Evolutionary conservation across 495 filamentous ascomycete genomes (phyloP), one percentile per base, ranked within the genome.

Genomic region (Lasiosphaeria miniovina): DNA sequence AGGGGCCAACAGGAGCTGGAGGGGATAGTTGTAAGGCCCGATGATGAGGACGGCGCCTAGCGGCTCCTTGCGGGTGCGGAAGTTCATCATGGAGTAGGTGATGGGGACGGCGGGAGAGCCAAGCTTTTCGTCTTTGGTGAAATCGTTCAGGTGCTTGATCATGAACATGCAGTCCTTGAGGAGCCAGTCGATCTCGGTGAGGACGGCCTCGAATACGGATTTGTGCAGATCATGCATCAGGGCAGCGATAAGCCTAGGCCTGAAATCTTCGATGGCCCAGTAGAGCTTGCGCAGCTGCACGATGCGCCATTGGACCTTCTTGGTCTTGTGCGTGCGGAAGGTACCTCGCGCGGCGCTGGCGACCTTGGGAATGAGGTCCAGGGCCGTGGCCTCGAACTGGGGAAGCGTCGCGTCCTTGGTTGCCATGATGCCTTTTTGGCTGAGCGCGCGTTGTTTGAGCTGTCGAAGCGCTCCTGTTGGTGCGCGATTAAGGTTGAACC

Each of bases 21-120:
- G 74, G 46, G 94, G 94, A 74, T 89, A 96, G 79, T 98, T 98
- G 79, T 89, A 98, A 48, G 91, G 82, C 51, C 93, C 94, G 69
- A 98, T 93, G 62, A 97, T 85, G 63, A 98, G 75, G 1, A 92
- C 85, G 40, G 82, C 71, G 45, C 94, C 94, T 48, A 98, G 68
- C 11, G 94, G 94, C 65, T 98, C 94, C 77, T 96, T 97, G 49
- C 87, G 78, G 71, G 93, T 88, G 68, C 82, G 87, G 31, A 92
- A 90, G 49, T 75, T 86, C 76, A 92, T 77, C 34, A 87, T 59
- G 61, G 80, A 79, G 70, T 85, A 91, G 17, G 79, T 77, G 7
- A 88, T 67, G 8, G 85, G 77, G 45, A 95, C 88, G 70, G 94
- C 85, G 57, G 80, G 67, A 7, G 70, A 49, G 36, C 66, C 67